A percentile compares a stretch with the other conserved stretches of the same genome.
These are phyloP conservation scores for Pseudonitzschia pungens DNA, from an alignment of 108 stramenopile genomes.

Conservation along the genomic window DNA sequence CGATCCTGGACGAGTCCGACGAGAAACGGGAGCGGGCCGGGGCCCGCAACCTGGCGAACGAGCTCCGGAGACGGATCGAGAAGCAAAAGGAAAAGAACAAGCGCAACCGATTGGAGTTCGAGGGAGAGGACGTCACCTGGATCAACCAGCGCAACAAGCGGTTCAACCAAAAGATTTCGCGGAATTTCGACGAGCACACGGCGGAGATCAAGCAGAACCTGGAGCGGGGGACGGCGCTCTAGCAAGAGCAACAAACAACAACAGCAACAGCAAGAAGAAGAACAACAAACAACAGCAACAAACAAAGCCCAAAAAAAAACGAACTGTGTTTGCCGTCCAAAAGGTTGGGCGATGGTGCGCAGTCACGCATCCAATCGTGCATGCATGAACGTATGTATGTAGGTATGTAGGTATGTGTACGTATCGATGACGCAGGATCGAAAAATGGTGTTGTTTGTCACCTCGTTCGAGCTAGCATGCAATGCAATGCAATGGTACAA, in stretches of 20 bases:
- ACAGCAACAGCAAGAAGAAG: too few relatives aligned
- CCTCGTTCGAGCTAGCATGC: too few relatives aligned
- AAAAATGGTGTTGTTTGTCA: too few relatives aligned
- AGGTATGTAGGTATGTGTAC: too few relatives aligned
- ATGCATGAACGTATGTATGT: too few relatives aligned
- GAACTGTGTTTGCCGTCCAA: too few relatives aligned
- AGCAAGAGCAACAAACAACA: too few relatives aligned
- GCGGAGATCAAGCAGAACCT: constrained; percentile 91
- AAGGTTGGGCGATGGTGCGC: too few relatives aligned
- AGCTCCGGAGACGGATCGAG: constrained; percentile 80
- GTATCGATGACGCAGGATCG: too few relatives aligned
- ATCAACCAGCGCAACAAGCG: constrained; percentile 88
- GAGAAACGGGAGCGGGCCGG: constrained; percentile 62
- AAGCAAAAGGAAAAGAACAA: constrained; percentile 70
- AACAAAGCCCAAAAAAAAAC: too few relatives aligned
- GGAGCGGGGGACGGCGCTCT: constrained; percentile 89
- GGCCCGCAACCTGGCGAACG: constrained; percentile 70
- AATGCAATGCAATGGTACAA: too few relatives aligned
- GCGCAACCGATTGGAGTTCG: constrained; percentile 62
- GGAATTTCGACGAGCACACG: constrained; percentile 80
- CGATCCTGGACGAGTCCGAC: constrained; percentile 36
- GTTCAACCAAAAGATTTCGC: constrained; percentile 88
- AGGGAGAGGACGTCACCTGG: constrained; percentile 75
- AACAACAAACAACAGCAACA: not conserved
- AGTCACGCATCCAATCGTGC: too few relatives aligned